A percentile compares a stretch with the other conserved stretches of the same genome.
Evolutionary conservation across 2,329 filamentous ascomycete species (phyloP).

Genomic region (Fusarium xylarioides): DNA sequence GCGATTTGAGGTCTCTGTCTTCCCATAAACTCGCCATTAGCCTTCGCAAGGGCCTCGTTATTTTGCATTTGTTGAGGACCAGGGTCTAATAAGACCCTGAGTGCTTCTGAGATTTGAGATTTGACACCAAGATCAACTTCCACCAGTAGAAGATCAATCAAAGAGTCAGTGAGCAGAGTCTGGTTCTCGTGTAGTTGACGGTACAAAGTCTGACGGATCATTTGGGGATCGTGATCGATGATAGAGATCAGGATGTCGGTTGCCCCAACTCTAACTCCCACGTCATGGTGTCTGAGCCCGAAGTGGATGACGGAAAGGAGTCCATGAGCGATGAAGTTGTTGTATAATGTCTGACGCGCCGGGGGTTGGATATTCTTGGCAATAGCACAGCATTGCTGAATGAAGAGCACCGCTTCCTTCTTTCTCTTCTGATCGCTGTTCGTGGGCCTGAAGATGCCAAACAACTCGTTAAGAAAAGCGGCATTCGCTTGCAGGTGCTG

Average conservation of each 20-base stretch:
- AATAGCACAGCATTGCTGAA: constrained; percentile 94
- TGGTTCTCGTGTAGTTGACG: constrained; percentile 89
- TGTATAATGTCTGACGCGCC: constrained; percentile 81
- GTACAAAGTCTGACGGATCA: constrained; percentile 94
- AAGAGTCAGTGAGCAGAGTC: constrained; percentile 85
- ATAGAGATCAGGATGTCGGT: constrained; percentile 93
- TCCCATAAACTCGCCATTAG: constrained; percentile 73
- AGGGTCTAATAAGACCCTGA: constrained; percentile 91
- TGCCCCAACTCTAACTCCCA: constrained; percentile 86
- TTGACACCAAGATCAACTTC: constrained; percentile 95
- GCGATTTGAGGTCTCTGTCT: constrained; percentile 65
- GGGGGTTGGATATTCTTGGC: constrained; percentile 93
- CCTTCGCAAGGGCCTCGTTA: constrained; percentile 67
- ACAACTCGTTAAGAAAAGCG: constrained; percentile 83
- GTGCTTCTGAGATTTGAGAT: constrained; percentile 92
- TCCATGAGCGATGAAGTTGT: constrained; percentile 88
- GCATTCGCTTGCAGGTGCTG: constrained; percentile 89
- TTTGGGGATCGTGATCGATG: constrained; percentile 93
- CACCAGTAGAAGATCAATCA: constrained; percentile 90
- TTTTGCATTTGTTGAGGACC: constrained; percentile 54
- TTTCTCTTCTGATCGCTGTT: constrained; percentile 75
- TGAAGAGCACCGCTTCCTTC: constrained; percentile 94
- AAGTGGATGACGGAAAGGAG: constrained; percentile 91
- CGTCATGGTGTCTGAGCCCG: constrained; percentile 84
- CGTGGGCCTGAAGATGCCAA: constrained; percentile 79